These are phyloP conservation scores for Piper betle DNA, from an alignment of 164 flowering plant species.

Conservation along the genomic window DNA sequence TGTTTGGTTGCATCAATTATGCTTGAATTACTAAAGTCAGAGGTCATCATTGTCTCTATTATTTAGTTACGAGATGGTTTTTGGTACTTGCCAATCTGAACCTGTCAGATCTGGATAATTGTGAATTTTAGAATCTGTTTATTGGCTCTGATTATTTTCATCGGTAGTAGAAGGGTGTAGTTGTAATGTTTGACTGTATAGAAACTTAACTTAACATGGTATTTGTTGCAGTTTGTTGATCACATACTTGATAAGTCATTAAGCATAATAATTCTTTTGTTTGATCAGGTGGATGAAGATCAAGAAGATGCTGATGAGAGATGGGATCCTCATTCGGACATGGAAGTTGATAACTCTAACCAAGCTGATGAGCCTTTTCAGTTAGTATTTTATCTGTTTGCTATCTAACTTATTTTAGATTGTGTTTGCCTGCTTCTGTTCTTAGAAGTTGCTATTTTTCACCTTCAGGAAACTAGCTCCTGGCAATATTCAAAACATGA, in stretches of 20 bases:
- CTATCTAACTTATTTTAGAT: background rate
- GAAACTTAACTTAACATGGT: no score
- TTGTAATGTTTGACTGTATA: no score
- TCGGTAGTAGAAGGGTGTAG: background rate
- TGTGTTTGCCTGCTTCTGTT: background rate
- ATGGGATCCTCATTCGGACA: conserved; percentile 55
- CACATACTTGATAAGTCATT: background rate
- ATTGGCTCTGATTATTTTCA: background rate
- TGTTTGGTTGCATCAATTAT: no score
- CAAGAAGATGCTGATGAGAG: conserved; percentile 50
- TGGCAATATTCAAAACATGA: conserved; percentile 15
- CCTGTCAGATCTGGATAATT: background rate
- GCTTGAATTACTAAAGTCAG: no score
- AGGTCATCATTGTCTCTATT: no score
- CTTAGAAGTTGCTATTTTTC: background rate
- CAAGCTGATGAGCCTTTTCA: conserved; percentile 20
- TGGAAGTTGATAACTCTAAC: conserved; percentile 35
- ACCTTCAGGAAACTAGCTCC: conserved; percentile 33
- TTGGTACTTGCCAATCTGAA: no score
- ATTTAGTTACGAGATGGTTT: no score
- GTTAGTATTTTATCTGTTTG: conserved; percentile 11
- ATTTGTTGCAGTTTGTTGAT: background rate
- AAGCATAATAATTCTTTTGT: conserved; percentile 1
- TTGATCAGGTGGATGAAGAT: conserved; percentile 52
- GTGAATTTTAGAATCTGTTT: background rate